Base-by-base conservation (phyloP, 208 protist genomes). In the Acanthamoeba lugdunensis region DNA sequence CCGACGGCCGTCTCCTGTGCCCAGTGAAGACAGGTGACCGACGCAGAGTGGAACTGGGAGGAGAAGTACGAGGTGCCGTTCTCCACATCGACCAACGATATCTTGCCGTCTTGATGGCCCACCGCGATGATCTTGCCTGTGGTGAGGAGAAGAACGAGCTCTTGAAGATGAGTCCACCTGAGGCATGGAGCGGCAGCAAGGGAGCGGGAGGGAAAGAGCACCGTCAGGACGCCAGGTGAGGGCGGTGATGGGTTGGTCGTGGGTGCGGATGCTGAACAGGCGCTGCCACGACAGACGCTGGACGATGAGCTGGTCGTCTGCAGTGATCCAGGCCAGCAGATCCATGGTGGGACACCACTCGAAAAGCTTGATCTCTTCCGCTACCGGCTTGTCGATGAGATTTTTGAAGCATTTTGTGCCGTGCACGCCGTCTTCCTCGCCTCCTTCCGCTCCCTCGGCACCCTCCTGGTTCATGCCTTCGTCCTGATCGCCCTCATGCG, bases 331-430 rank as follows among this genome's bases (percentile, higher is more conserved):
- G 25, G 85, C 85, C 21, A 91, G 85, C 30, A 91, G 23, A 56
- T 91, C 85, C 85, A 91, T 91, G 18, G 61, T 91, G 25, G 85
- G 85, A 56, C 85, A 91, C 85, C 85, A 91, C 33, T 91, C 85
- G 23, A 91, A 75, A 30, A 91, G 58, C 85, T 91, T 91, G 3
- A 91, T 91, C 58, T 91, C 85, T 11, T 87, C 79, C 6, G 79
- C 41, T 14, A 87, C 79, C 7, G 79, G 79, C 79, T 87, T 87
- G n/a, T 87, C 79, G 23, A 87, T 87, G 5, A 87, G 30, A 28
- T 65, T 18, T 45, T 87, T 87, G 50, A 87, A 87, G 7, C 50
- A 63, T 25, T 87, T 65, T 25, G 11, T 54, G 21, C 14, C 6
- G 50, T 23, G 50, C 4, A 5, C 25, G 25, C 23, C 79, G 28